These are phyloP conservation scores for Pseudogymnoascus sp. DNA, from an alignment of 2,329 filamentous ascomycete species.

Conservation along the genomic window DNA sequence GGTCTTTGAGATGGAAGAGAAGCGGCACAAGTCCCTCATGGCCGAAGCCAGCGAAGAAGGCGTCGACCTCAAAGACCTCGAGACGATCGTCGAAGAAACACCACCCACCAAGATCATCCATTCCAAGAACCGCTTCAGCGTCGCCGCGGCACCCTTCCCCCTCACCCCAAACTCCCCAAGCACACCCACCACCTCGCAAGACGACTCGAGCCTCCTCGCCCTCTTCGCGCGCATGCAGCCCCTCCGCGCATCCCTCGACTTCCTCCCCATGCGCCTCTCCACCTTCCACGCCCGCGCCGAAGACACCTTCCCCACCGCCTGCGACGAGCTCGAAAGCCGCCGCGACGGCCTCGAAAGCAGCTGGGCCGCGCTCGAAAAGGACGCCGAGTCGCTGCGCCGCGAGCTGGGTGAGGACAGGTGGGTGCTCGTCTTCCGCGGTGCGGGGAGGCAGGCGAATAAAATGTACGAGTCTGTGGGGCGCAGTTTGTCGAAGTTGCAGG, in stretches of 20 bases:
- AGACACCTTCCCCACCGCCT: slow-evolving; percentile 77
- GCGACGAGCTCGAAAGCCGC: slow-evolving; percentile 75
- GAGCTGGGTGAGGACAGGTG: slow-evolving; percentile 93
- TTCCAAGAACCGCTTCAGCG: slow-evolving; percentile 55
- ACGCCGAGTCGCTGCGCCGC: slow-evolving; percentile 80
- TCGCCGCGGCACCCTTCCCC: slow-evolving; percentile 53
- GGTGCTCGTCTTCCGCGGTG: slow-evolving; percentile 91
- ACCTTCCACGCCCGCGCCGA: slow-evolving; percentile 76
- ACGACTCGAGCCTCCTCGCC: slow-evolving; percentile 81
- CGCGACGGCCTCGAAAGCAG: slow-evolving; percentile 67
- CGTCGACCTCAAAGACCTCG: slow-evolving; percentile 77
- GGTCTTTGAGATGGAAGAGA: slow-evolving; percentile 97
- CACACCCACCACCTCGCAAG: slow-evolving; percentile 53
- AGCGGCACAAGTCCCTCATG: slow-evolving; percentile 70
- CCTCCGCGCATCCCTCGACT: slow-evolving; percentile 83
- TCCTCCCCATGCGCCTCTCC: slow-evolving; percentile 86
- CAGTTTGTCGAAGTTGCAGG: slow-evolving; percentile 72
- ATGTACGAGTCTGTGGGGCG: slow-evolving; percentile 95
- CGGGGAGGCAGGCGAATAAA: slow-evolving; percentile 83
- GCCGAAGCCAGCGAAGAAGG: slow-evolving; percentile 53
- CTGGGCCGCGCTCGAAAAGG: slow-evolving; percentile 80
- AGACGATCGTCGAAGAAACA: slow-evolving; percentile 87
- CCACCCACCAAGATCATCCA: slow-evolving; percentile 47
- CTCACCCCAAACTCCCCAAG: slow-evolving; percentile 54
- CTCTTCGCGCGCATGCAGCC: slow-evolving; percentile 95